A percentile compares a stretch with the other conserved stretches of the same genome.
These are phyloP conservation scores for Glycyrrhiza uralensis DNA, from an alignment of 306 rosid species.

Conservation along the genomic window DNA sequence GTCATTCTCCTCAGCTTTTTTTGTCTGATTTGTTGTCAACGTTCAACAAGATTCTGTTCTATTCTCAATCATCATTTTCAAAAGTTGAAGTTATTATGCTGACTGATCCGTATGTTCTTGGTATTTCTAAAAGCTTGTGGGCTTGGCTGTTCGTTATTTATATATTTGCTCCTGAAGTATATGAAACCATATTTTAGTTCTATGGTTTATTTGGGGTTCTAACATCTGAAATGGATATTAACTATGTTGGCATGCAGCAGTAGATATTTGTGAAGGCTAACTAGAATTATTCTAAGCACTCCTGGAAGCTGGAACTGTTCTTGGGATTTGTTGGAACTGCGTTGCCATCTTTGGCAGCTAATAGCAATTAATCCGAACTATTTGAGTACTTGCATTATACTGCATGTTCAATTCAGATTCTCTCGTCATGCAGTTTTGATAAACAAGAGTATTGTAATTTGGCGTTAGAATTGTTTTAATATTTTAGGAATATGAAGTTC, in stretches of 20 bases:
- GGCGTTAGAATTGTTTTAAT: neutral
- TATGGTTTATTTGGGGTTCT: slow-evolving; percentile 6
- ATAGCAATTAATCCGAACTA: too few relatives aligned
- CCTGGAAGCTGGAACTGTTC: neutral
- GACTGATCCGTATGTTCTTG: neutral
- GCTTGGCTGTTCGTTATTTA: neutral
- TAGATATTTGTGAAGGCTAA: slow-evolving; percentile 19
- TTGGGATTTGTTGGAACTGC: slow-evolving; percentile 2
- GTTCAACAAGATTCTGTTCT: neutral
- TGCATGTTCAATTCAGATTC: neutral
- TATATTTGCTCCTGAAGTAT: neutral
- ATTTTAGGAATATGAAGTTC: slow-evolving; percentile 1
- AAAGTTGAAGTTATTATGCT: neutral
- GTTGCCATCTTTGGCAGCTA: neutral
- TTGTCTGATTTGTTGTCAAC: neutral
- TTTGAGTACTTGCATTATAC: too few relatives aligned
- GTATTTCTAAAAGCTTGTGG: neutral
- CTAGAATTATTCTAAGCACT: slow-evolving; percentile 1
- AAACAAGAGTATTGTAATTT: slow-evolving; percentile 5
- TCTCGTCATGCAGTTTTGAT: slow-evolving; percentile 10
- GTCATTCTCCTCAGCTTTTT: slow-evolving; percentile 4
- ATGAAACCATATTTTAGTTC: neutral
- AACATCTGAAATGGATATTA: too few relatives aligned
- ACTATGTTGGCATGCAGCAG: slow-evolving; percentile 27
- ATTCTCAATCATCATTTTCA: slow-evolving; percentile 7